Evolutionary conservation across 257 asterid genomes (phyloP).

Genomic region (Scutellaria galericulata): DNA sequence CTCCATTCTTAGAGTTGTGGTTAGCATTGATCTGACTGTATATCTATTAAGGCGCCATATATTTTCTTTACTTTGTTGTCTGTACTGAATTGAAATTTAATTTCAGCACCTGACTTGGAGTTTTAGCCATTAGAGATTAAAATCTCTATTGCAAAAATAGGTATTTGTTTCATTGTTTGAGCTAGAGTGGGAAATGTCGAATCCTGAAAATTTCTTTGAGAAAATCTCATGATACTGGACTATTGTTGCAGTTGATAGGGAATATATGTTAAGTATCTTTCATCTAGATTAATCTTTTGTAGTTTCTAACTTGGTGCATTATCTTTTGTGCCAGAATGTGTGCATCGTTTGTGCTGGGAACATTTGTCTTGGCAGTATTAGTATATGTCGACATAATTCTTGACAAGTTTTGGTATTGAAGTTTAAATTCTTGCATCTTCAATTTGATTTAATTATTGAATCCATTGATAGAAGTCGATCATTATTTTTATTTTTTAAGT

Average conservation of each 20-base stretch:
- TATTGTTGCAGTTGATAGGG: not conserved
- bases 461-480: not conserved
- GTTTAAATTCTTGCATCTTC: not conserved
- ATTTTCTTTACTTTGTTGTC: not conserved
- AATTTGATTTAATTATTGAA: not conserved
- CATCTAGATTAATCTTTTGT: not conserved
- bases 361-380: not conserved
- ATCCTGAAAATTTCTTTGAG: not conserved
- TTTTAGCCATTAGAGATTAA: not conserved
- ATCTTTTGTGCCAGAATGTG: not conserved
- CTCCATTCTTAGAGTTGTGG: not conserved
- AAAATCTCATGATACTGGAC: slow-evolving; percentile 18
- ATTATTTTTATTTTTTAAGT: too few species aligned
- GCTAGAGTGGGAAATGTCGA: not conserved
- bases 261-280: slow-evolving; percentile 19
- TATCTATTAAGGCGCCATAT: slow-evolving; percentile 11
- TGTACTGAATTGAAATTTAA: not conserved
- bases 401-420: not conserved
- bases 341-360: too few species aligned
- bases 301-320: slow-evolving; percentile 6
- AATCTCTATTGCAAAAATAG: not conserved
- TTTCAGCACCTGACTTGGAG: not conserved
- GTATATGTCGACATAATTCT: not conserved
- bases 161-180: slow-evolving; percentile 19
- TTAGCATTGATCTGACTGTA: slow-evolving; percentile 25